Conservation (phyloP, 2,329 filamentous ascomycete species). For the Talaromyces islandicus region DNA sequence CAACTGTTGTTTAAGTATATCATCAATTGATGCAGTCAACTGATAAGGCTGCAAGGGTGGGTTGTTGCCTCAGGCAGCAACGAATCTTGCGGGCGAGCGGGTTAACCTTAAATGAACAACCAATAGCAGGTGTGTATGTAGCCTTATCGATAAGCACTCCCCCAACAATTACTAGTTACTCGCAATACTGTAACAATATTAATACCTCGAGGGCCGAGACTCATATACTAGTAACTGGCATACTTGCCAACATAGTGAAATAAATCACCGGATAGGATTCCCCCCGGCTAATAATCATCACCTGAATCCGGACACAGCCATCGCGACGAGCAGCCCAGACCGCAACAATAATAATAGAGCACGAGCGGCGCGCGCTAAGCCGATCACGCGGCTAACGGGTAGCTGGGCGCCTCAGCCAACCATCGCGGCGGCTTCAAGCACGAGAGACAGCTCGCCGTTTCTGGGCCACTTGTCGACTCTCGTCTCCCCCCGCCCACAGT, state of each 20-base stretch:
- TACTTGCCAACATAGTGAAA: not conserved
- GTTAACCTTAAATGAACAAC: not conserved
- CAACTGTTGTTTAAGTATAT: not conserved
- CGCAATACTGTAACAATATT: not conserved
- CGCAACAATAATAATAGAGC: not conserved
- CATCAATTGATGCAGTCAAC: too few relatives aligned
- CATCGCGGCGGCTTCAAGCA: conserved; percentile 5
- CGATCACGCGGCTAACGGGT: not conserved
- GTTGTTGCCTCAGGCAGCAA: not conserved
- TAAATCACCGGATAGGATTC: not conserved
- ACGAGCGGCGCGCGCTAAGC: not conserved
- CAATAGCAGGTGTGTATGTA: not conserved
- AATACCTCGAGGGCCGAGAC: not conserved
- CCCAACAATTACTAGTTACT: not conserved
- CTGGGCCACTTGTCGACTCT: conserved; percentile 2
- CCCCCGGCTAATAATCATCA: not conserved
- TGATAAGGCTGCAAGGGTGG: not conserved
- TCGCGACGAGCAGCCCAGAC: not conserved
- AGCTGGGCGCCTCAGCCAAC: conserved; percentile 5
- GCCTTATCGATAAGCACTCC: not conserved
- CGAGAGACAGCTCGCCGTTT: conserved; percentile 8
- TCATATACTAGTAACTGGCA: not conserved
- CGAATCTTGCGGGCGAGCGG: too few relatives aligned
- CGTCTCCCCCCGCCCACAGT: not conserved
- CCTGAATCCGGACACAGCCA: not conserved